These are phyloP conservation scores for Phytopythium helicoides DNA, from an alignment of 352 stramenopile genomes.

Conservation along the genomic window DNA sequence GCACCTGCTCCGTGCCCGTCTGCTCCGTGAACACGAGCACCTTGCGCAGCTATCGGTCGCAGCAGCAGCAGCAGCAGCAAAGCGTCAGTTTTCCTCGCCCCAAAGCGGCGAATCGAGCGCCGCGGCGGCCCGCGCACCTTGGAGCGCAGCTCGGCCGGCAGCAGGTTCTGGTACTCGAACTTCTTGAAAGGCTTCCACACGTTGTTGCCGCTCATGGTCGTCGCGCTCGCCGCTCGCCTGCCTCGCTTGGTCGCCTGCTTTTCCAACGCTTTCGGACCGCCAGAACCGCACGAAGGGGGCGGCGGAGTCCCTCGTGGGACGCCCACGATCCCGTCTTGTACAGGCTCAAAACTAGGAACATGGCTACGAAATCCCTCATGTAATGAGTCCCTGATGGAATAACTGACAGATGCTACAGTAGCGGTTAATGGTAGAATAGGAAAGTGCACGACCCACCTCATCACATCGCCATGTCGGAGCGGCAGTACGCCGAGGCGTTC, in stretches of 20 bases:
- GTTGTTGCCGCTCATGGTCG: conserved; percentile 60
- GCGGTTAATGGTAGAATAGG: too few species aligned
- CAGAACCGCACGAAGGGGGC: conserved; percentile 12
- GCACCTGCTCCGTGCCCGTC: conserved; percentile 67
- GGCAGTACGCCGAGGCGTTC: conserved; percentile 72
- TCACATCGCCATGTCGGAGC: conserved; percentile 39
- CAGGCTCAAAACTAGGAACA: too few species aligned
- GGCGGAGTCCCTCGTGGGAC: too few species aligned
- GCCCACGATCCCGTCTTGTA: too few species aligned
- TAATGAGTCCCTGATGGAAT: too few species aligned
- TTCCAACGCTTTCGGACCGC: neutral
- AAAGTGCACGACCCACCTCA: too few species aligned
- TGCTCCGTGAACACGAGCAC: conserved; percentile 79
- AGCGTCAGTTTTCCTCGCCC: neutral
- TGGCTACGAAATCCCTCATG: too few species aligned
- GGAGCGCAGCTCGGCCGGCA: conserved; percentile 64
- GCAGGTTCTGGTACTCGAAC: conserved; percentile 72
- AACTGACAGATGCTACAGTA: too few species aligned
- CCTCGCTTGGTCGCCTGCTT: neutral
- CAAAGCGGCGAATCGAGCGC: too few species aligned
- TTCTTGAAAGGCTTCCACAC: conserved; percentile 82
- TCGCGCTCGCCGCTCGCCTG: conserved; percentile 3
- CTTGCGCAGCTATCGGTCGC: conserved; percentile 82
- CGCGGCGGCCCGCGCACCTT: too few species aligned
- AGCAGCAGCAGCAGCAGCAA: neutral